Evolutionary conservation across 768 basidiomycete genomes (phyloP).

Genomic region (Termitomyces titanicus): DNA sequence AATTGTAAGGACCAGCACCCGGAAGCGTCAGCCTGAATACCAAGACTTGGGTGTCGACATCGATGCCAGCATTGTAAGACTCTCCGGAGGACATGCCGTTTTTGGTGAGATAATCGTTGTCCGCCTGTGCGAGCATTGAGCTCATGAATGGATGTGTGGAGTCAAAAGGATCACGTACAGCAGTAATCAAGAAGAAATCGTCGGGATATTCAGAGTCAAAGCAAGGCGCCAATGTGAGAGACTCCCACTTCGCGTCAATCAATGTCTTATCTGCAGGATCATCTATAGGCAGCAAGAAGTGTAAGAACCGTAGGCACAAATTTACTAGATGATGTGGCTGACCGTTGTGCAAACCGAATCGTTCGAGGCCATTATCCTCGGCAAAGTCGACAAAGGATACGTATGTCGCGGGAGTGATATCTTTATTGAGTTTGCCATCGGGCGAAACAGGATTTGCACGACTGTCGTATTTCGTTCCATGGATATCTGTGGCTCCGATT

Average conservation of each 20-base stretch:
- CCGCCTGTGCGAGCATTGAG: slow-evolving; percentile 31
- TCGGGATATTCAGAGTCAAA: slow-evolving; percentile 48
- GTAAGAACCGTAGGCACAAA: neutral
- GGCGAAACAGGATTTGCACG: slow-evolving; percentile 48
- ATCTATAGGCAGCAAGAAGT: neutral
- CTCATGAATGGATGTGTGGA: neutral
- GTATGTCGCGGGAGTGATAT: slow-evolving; percentile 51
- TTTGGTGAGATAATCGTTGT: slow-evolving; percentile 61
- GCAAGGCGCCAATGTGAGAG: slow-evolving; percentile 53
- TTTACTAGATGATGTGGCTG: neutral
- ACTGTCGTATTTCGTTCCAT: slow-evolving; percentile 50
- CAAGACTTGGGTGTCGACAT: slow-evolving; percentile 61
- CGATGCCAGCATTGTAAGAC: slow-evolving; percentile 49
- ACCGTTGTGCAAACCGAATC: slow-evolving; percentile 65
- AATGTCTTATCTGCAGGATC: slow-evolving; percentile 44
- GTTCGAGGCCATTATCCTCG: slow-evolving; percentile 47
- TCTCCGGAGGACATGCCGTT: slow-evolving; percentile 48
- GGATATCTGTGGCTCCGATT: slow-evolving; percentile 56
- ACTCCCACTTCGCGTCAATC: slow-evolving; percentile 70
- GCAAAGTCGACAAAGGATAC: slow-evolving; percentile 53
- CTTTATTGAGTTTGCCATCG: slow-evolving; percentile 41
- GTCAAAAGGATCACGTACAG: slow-evolving; percentile 31
- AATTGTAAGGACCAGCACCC: slow-evolving; percentile 18
- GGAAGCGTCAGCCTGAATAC: slow-evolving; percentile 61
- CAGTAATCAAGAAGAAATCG: slow-evolving; percentile 67